Conservation (phyloP, 2,329 filamentous ascomycete genomes). For the Cordyceps cicadae region DNA sequence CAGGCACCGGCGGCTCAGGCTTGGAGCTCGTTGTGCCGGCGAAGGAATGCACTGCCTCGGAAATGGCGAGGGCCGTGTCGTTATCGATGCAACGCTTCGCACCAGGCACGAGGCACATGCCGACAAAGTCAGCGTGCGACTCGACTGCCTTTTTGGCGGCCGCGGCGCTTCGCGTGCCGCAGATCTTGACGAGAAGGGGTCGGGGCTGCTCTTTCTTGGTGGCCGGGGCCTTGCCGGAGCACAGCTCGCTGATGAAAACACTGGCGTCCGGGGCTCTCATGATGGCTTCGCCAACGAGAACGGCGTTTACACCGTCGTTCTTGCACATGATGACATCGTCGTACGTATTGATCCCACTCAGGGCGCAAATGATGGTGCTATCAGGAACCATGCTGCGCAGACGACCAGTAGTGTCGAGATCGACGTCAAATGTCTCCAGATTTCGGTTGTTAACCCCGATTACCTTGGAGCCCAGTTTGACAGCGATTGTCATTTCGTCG, state of each 20-base stretch:
- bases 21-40: constrained; percentile 34
- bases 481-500: constrained; percentile 83
- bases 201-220: constrained; percentile 28
- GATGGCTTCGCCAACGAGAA: constrained; percentile 89
- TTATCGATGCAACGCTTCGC: constrained; percentile 72
- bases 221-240: constrained; percentile 46
- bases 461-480: constrained; percentile 77
- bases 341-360: constrained; percentile 86
- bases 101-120: constrained; percentile 81
- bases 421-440: constrained; percentile 91
- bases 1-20: constrained; percentile 20
- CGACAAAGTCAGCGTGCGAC: constrained; percentile 83
- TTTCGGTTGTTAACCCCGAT: constrained; percentile 98
- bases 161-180: constrained; percentile 77
- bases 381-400: constrained; percentile 80
- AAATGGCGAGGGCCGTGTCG: constrained; percentile 73
- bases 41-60: constrained; percentile 66
- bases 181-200: constrained; percentile 79
- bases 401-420: constrained; percentile 83
- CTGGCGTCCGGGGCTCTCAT: constrained; percentile 84
- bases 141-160: constrained; percentile 73
- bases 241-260: constrained; percentile 74
- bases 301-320: constrained; percentile 81
- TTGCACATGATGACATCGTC: constrained; percentile 84
- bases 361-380: constrained; percentile 80